Evolutionary conservation across 306 rosid species (phyloP), one percentile per base, ranked within the genome.

Genomic region (Medicago arabica): DNA sequence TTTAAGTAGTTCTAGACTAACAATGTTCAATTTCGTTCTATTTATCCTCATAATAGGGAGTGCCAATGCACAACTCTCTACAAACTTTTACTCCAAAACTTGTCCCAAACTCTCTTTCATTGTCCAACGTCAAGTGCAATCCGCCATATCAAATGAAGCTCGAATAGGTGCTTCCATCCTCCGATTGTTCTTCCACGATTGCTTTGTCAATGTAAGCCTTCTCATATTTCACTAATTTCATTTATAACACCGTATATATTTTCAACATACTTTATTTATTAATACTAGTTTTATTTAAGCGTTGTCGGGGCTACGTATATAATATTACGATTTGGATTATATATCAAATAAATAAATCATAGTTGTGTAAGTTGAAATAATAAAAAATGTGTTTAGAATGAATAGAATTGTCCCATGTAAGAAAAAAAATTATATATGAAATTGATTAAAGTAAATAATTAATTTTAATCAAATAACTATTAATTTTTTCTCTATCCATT

Each of bases 91-190:
- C 65, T 87, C 86, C 2, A 23, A 23, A 23, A 23, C 97, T 60
- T 94, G 97, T 69, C 95, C 96, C 0, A 83, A 78, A 2, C 86
- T 94, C 72, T 19, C 88, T 61, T 43, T 90, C 78, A 78, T 87
- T 0, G 96, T 94, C 19, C 85, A 75, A 81, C 79, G 88, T 69
- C 65, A 84, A 0, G 86, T 94, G 25, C 85, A 81, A 18, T 85
- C 93, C 1, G 97, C 96, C 16, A 78, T 94, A 12, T 57, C 78
- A 7, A 92, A 84, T 15, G 98, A 92, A 69, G 15, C 92, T 16
- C 89, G 98, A 8, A 92, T 90, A 88, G 98, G 97, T 19, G 97
- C 97, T 73, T 94, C 98, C 31, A 83, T 94, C 67, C 97, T 94
- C 13, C 98, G 98, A 23, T 73, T 94, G 77, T 88, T 87, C 86